phyloP scores from a whole-genome alignment of 768 basidiomycete genomes.

The Infundibulicybe gibba region DNA sequence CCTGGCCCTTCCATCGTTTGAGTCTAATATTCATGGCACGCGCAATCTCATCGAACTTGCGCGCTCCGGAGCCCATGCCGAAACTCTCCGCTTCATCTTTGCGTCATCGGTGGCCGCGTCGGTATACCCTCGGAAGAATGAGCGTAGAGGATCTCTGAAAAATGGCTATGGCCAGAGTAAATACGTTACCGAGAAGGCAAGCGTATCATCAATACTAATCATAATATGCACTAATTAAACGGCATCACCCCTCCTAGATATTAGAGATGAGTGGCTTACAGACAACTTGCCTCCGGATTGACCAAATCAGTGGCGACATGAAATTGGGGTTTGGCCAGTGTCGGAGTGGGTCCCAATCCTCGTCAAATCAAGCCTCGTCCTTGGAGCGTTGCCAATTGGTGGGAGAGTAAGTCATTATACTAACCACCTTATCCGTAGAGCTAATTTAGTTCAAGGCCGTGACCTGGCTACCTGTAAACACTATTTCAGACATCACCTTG shows the following conservation, averaged over 20 bases:
- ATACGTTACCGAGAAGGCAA: background rate
- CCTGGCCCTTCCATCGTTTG: conserved; percentile 24
- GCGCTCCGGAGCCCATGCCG: background rate
- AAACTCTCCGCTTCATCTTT: background rate
- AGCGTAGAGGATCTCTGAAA: background rate
- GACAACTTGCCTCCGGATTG: background rate
- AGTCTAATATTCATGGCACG: conserved; percentile 19
- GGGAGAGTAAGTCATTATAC: background rate
- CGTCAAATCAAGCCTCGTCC: background rate
- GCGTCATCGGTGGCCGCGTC: conserved; percentile 2
- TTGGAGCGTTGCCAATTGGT: background rate
- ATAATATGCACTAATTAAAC: background rate
- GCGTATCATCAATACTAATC: background rate
- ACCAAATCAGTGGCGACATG: background rate
- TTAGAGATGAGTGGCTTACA: background rate
- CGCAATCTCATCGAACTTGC: conserved; percentile 26
- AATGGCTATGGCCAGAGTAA: background rate
- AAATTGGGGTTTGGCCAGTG: background rate
- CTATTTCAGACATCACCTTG: background rate
- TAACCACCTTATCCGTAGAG: background rate
- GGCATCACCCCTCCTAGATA: background rate
- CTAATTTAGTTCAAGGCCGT: background rate
- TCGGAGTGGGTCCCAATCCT: background rate
- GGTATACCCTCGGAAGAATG: background rate
- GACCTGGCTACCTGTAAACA: background rate